Conservation (phyloP, 202 grass and related monocot genomes). For the Hordeum pubiflorum region DNA sequence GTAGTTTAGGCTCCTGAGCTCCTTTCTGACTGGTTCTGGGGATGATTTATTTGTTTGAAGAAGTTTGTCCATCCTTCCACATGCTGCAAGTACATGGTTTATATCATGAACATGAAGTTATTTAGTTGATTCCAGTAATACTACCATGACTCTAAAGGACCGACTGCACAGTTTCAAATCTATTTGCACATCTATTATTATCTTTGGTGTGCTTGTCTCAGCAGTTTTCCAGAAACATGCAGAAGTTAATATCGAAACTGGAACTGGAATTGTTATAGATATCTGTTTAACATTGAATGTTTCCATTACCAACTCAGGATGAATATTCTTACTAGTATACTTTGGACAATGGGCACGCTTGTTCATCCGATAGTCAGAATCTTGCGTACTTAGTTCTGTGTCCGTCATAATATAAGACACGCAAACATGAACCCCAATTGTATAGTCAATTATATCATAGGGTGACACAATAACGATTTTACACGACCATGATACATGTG, state of each 20-base stretch:
- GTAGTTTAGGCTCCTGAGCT: not conserved
- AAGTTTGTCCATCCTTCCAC: not conserved
- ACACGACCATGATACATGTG: not conserved
- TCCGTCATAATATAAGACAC: not conserved
- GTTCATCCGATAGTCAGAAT: not conserved
- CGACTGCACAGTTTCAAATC: not conserved
- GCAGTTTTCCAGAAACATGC: not conserved
- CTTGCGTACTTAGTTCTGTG: not conserved
- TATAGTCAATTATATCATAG: not conserved
- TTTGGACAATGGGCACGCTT: not conserved
- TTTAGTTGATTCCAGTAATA: constrained; percentile 2
- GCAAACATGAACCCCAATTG: not conserved
- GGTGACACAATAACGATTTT: not conserved
- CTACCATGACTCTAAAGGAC: not conserved
- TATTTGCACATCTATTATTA: constrained; percentile 5
- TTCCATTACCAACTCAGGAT: not conserved
- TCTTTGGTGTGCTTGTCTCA: not conserved
- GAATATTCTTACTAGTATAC: not conserved
- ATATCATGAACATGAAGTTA: not conserved
- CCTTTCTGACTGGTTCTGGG: not conserved
- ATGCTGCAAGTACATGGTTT: not conserved
- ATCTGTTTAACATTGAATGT: not conserved
- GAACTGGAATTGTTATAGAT: not conserved
- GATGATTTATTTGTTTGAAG: not conserved
- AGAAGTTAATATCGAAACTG: not conserved